Percentiles rank a stretch among this genome's conserved stretches.
Conservation (phyloP, 192 early-diverging fungal species). For the Coemansia sp. region DNA sequence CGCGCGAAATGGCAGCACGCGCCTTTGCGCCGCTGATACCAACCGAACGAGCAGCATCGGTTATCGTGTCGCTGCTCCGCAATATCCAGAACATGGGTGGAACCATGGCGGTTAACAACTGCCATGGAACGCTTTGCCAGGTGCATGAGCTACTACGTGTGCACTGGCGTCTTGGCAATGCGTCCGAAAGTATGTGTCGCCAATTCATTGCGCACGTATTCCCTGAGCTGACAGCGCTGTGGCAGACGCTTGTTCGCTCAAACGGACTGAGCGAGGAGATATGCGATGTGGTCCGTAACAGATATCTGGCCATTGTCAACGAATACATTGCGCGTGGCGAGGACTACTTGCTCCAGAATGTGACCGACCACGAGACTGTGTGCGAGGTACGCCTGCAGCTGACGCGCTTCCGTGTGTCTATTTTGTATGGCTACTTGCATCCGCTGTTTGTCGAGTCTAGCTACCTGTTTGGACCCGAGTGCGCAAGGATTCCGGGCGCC, state of each 20-base stretch:
- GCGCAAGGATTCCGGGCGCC: slow-evolving; percentile 30
- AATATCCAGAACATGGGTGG: slow-evolving; percentile 53
- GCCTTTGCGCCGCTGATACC: slow-evolving; percentile 76
- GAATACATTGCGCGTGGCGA: slow-evolving; percentile 48
- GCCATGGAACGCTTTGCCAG: slow-evolving; percentile 77
- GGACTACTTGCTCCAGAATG: slow-evolving; percentile 25
- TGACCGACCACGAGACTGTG: slow-evolving; percentile 13
- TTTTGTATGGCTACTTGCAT: slow-evolving; percentile 49
- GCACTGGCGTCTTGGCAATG: slow-evolving; percentile 59
- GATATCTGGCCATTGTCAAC: slow-evolving; percentile 41
- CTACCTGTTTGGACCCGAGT: slow-evolving; percentile 12
- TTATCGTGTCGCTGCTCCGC: slow-evolving; percentile 55
- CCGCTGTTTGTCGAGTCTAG: slow-evolving; percentile 20
- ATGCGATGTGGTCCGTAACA: slow-evolving; percentile 57
- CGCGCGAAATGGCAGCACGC: slow-evolving; percentile 82
- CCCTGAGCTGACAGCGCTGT: slow-evolving; percentile 38
- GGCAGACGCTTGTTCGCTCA: slow-evolving; percentile 28
- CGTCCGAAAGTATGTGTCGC: slow-evolving; percentile 40
- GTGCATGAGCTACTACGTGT: slow-evolving; percentile 68
- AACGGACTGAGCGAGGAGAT: slow-evolving; percentile 10
- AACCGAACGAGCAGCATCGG: slow-evolving; percentile 47
- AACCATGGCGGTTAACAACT: slow-evolving; percentile 61
- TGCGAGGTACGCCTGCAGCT: slow-evolving; percentile 19
- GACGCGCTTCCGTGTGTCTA: slow-evolving; percentile 47
- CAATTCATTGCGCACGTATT: slow-evolving; percentile 52